phyloP scores from a whole-genome alignment of 2,329 filamentous ascomycete species.

The Thyridium curvatum region DNA sequence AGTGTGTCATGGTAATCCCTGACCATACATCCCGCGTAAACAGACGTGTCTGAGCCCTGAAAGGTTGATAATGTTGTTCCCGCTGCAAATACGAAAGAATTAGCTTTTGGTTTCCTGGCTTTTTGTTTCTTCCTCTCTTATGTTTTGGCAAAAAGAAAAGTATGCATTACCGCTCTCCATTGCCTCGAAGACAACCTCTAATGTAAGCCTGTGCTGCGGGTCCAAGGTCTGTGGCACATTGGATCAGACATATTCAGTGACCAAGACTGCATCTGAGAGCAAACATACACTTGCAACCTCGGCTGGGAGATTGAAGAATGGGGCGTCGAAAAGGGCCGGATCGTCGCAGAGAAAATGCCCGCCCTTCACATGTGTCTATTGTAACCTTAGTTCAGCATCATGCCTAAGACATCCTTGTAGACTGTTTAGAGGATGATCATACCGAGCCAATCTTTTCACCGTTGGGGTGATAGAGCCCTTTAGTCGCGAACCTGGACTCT shows the following conservation, averaged over 20 bases:
- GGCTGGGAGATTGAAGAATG: slow-evolving; percentile 21
- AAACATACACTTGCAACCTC: slow-evolving; percentile 20
- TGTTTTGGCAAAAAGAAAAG: no score
- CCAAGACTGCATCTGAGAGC: slow-evolving; percentile 11
- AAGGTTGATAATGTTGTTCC: background rate
- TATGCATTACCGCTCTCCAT: slow-evolving; percentile 16
- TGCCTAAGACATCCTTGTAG: background rate
- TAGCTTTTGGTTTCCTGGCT: no score
- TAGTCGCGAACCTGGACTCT: slow-evolving; percentile 24
- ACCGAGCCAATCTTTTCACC: slow-evolving; percentile 12
- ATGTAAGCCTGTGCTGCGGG: slow-evolving; percentile 12
- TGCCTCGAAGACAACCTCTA: slow-evolving; percentile 16
- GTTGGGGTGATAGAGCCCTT: slow-evolving; percentile 21
- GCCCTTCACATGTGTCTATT: slow-evolving; percentile 22
- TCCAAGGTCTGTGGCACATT: slow-evolving; percentile 7
- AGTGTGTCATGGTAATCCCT: no score
- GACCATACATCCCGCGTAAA: no score
- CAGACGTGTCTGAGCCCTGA: slow-evolving; percentile 2
- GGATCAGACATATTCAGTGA: slow-evolving; percentile 11
- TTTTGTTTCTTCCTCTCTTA: background rate
- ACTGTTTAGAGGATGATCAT: background rate
- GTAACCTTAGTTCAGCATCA: background rate
- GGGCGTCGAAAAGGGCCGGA: slow-evolving; percentile 14
- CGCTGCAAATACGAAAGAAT: no score
- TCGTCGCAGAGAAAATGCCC: slow-evolving; percentile 21